Evolutionary conservation across 768 basidiomycete species (phyloP).

Genomic region (Leccinum arenicola): DNA sequence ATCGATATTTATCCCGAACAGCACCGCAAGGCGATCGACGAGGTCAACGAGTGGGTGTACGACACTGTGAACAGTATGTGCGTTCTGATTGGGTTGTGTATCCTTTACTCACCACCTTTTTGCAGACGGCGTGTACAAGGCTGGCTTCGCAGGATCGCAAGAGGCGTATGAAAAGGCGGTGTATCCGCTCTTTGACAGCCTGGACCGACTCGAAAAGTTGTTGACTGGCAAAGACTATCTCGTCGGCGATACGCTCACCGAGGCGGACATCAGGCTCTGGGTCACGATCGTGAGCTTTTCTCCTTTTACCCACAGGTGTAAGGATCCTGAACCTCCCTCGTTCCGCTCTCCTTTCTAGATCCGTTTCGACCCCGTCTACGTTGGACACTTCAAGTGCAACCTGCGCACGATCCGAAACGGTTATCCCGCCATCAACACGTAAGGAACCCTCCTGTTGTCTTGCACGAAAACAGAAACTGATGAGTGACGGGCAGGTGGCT

Average conservation of each 20-base stretch:
- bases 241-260: conserved; percentile 79
- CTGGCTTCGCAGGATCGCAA: conserved; percentile 83
- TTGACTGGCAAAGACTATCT: conserved; percentile 80
- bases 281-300: conserved; percentile 75
- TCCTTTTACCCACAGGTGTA: background rate
- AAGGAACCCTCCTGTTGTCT: background rate
- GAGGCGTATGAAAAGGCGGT: conserved; percentile 81
- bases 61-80: conserved; percentile 75
- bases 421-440: conserved; percentile 78
- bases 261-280: conserved; percentile 83
- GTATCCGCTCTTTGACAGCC: conserved; percentile 64
- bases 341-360: conserved; percentile 39
- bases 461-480: background rate
- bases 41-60: conserved; percentile 84
- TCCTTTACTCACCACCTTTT: no score
- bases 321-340: background rate
- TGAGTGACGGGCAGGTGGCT: conserved; percentile 52
- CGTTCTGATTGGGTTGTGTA: conserved; percentile 4
- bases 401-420: conserved; percentile 79
- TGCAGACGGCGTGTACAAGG: conserved; percentile 81
- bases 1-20: conserved; percentile 78
- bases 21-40: conserved; percentile 75
- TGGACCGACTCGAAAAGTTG: conserved; percentile 79
- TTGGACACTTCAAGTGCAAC: conserved; percentile 94
- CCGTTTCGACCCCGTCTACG: conserved; percentile 89